These are phyloP conservation scores for Ustilago bromivora DNA, from an alignment of 1,284 basidiomycete genomes.

Conservation along the genomic window DNA sequence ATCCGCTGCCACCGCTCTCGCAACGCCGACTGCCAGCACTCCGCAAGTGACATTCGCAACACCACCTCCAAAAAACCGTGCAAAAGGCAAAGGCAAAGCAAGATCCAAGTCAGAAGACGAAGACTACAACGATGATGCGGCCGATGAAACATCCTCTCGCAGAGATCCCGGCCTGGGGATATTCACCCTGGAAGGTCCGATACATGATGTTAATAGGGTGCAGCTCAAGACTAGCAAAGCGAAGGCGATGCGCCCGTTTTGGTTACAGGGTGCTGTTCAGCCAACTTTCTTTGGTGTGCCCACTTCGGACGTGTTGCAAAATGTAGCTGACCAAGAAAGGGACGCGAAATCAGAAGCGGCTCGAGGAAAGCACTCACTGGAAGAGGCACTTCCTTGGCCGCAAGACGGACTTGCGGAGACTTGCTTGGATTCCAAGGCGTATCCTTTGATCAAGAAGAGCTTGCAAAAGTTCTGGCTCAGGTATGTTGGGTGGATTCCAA, in stretches of 20 bases:
- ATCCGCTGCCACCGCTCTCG: neutral
- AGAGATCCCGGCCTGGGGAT: constrained; percentile 25
- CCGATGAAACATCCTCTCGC: constrained; percentile 9
- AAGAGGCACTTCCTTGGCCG: constrained; percentile 30
- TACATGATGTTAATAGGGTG: constrained; percentile 11
- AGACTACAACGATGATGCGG: constrained; percentile 14
- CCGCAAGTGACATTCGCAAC: neutral
- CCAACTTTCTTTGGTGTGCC: constrained; percentile 35
- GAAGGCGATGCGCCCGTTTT: constrained; percentile 23
- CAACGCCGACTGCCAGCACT: neutral
- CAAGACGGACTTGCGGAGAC: constrained; percentile 25
- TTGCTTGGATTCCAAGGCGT: constrained; percentile 17
- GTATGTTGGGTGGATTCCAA: constrained; percentile 37
- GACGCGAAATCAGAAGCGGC: constrained; percentile 5
- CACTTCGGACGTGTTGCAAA: neutral
- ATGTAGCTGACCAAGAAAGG: constrained; percentile 8
- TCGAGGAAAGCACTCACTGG: neutral
- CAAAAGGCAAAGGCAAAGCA: constrained; percentile 16
- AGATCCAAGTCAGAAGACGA: constrained; percentile 11
- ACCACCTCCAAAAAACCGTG: neutral
- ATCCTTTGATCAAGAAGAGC: constrained; percentile 19
- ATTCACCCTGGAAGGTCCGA: constrained; percentile 16
- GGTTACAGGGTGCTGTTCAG: constrained; percentile 31
- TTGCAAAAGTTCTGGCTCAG: constrained; percentile 24
- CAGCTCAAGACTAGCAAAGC: constrained; percentile 29